phyloP scores from a whole-genome alignment of 2,329 filamentous ascomycete genomes.

The Camillea tinctor region DNA sequence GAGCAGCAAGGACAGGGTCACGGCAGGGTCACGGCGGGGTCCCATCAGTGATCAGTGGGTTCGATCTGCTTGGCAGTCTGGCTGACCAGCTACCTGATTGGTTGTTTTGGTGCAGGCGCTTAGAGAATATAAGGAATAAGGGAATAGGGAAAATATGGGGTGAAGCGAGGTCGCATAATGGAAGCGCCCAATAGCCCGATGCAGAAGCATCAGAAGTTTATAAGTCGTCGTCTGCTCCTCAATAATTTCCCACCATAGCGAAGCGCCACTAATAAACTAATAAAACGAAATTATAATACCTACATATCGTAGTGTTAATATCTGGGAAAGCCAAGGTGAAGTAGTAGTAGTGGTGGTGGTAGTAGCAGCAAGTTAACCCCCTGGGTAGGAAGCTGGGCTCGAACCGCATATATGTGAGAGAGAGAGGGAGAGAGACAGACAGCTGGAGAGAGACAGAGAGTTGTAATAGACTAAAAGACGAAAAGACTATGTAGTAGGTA shows the following conservation, averaged over 20 bases:
- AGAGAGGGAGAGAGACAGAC: no score
- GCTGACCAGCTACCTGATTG: slow-evolving; percentile 24
- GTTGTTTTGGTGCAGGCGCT: slow-evolving; percentile 23
- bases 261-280: no score
- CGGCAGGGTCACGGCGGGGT: slow-evolving; percentile 9
- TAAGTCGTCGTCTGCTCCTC: not conserved
- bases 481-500: no score
- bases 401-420: no score
- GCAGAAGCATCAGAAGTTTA: slow-evolving; percentile 5
- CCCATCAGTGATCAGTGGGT: slow-evolving; percentile 16
- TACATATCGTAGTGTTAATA: no score
- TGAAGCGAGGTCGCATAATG: slow-evolving; percentile 23
- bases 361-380: no score
- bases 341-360: no score
- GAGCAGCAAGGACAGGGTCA: slow-evolving; percentile 7
- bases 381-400: no score
- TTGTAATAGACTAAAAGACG: no score
- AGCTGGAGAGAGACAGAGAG: no score
- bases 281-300: no score
- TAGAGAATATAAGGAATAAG: slow-evolving; percentile 19
- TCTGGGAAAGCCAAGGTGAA: not conserved
- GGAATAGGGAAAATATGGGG: slow-evolving; percentile 5
- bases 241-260: no score
- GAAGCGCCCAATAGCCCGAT: slow-evolving; percentile 30
- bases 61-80: slow-evolving; percentile 22